These are phyloP conservation scores for Melocanna baccifera DNA, from an alignment of 176 grass and related monocot genomes.

Conservation along the genomic window DNA sequence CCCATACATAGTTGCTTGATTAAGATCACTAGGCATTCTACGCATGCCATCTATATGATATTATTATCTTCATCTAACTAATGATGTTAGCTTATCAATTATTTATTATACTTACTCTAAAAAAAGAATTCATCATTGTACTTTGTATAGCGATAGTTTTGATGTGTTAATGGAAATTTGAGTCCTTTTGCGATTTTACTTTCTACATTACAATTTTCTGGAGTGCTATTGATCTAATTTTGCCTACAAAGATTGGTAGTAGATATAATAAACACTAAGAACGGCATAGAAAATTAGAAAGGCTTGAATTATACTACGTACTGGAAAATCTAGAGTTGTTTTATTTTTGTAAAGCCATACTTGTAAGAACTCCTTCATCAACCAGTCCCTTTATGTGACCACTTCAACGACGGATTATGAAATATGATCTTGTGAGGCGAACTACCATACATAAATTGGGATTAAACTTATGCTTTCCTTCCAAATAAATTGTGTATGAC, in stretches of 20 bases:
- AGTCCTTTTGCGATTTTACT: neutral
- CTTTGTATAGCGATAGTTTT: neutral
- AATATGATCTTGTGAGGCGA: neutral
- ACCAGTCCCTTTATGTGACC: neutral
- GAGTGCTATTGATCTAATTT: neutral
- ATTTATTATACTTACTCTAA: too few relatives aligned
- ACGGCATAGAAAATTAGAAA: neutral
- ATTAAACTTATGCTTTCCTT: neutral
- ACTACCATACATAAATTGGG: neutral
- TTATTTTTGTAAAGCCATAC: neutral
- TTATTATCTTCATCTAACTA: neutral
- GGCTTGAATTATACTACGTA: neutral
- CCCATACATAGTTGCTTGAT: neutral
- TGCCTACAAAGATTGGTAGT: neutral
- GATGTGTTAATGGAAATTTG: neutral
- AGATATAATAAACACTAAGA: neutral
- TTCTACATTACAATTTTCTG: neutral
- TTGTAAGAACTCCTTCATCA: neutral
- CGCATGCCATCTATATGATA: neutral
- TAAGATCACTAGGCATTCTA: neutral
- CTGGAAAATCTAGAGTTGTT: neutral
- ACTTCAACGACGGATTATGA: neutral
- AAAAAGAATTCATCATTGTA: neutral
- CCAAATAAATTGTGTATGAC: neutral
- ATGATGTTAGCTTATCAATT: neutral